Conservation (phyloP, 306 rosid genomes). For the Pyrus betulifolia region DNA sequence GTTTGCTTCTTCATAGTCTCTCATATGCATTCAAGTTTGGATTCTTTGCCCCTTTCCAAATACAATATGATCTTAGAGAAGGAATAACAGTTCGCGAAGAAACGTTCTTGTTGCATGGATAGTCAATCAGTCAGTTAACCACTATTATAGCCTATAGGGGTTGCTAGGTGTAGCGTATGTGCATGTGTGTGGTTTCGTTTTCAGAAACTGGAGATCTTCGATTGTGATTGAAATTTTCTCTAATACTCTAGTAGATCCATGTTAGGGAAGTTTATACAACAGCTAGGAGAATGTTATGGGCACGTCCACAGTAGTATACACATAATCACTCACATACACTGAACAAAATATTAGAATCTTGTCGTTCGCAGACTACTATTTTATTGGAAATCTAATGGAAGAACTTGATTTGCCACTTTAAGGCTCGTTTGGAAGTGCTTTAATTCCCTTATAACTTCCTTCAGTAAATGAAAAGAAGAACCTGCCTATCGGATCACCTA, state of each 20-base stretch:
- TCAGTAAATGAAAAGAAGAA: not conserved
- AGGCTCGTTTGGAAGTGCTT: too few relatives aligned
- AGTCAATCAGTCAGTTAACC: not conserved
- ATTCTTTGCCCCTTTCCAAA: slow-evolving; percentile 7
- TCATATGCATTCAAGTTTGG: not conserved
- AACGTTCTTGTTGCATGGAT: not conserved
- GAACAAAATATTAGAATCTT: not conserved
- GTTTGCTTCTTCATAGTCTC: not conserved
- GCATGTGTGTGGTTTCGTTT: not conserved
- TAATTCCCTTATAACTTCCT: not conserved
- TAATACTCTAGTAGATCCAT: not conserved
- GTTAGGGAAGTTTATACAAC: not conserved
- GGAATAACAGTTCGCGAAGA: not conserved
- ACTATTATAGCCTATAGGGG: not conserved
- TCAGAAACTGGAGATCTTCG: not conserved
- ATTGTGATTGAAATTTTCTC: not conserved
- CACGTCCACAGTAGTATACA: not conserved
- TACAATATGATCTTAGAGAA: slow-evolving; percentile 7
- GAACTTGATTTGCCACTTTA: not conserved
- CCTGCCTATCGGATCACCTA: not conserved
- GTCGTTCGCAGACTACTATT: not conserved
- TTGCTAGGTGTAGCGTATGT: not conserved
- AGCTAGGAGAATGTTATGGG: not conserved
- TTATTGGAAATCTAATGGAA: not conserved
- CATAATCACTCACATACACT: not conserved